phyloP scores from a whole-genome alignment of 306 rosid genomes.

The Calophaca sinica region DNA sequence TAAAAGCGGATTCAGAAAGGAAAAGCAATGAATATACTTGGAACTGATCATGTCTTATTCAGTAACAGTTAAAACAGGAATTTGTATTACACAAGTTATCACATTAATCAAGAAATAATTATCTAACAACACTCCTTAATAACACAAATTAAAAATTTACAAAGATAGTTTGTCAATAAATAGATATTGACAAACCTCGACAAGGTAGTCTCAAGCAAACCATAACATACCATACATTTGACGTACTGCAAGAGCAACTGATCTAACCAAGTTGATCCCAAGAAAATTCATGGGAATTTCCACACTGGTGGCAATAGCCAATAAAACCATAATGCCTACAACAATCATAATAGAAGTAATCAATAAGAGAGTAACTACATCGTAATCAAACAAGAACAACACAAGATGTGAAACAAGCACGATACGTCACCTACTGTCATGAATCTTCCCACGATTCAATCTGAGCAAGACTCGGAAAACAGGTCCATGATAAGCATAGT shows the following conservation, averaged over 20 bases:
- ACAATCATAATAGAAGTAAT: constrained; percentile 7
- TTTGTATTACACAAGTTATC: constrained; percentile 9
- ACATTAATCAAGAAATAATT: constrained; percentile 13
- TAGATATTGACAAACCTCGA: constrained; percentile 30
- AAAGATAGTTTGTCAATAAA: constrained; percentile 12
- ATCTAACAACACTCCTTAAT: constrained; percentile 26
- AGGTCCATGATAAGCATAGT: constrained; percentile 91
- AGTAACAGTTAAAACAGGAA: constrained; percentile 27
- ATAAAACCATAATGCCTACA: constrained; percentile 78
- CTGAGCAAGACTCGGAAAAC: constrained; percentile 87
- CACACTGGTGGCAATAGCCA: constrained; percentile 76
- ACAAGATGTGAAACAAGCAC: constrained; percentile 1
- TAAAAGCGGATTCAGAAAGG: constrained; percentile 33
- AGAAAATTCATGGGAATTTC: constrained; percentile 76
- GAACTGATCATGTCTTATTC: constrained; percentile 7
- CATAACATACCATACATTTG: constrained; percentile 64
- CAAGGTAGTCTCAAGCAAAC: constrained; percentile 13
- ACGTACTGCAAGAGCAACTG: constrained; percentile 70
- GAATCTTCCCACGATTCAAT: constrained; percentile 75
- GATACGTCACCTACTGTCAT: constrained; percentile 62
- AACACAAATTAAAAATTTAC: background rate
- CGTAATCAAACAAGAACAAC: background rate
- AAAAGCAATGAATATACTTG: constrained; percentile 35
- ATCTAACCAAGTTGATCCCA: constrained; percentile 82
- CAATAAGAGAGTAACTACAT: constrained; percentile 20